Evolutionary conservation across 257 asterid genomes (phyloP), one percentile per base, ranked within the genome.

Genomic region (Parsonsia alboflavescens): DNA sequence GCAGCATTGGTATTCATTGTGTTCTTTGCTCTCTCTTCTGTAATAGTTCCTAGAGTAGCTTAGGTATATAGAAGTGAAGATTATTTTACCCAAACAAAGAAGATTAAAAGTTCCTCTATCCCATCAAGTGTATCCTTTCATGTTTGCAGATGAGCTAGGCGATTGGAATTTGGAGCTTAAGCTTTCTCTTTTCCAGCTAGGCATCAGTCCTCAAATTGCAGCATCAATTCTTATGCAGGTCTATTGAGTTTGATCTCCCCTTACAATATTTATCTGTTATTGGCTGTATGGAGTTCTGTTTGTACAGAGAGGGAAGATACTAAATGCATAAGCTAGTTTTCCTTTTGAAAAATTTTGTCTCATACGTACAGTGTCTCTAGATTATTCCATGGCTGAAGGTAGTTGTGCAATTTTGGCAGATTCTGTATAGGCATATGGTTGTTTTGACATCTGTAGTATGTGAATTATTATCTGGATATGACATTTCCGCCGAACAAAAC

Each of bases 211-310:
- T 83, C 98, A 95, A 75, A 95, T 95, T 74, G 99, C 85, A 28
- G 98, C 99, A 76, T 95, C 99, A 70, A 95, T 95, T 82, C 88
- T 92, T 59, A 92, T 92, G 98, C 98, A 95, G 99, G 98, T 89
- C 74, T 71, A 70, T 58, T 82, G 71, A 24, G 67, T 76, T 61
- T 76, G 63, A 76, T 63, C 10, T 74, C 45, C 57, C 8, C 2
- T 39, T 10, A 36, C 49, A 64, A 33, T 64, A 22, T 64, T 63
- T 36, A 15, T 16, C 42, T 16, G 13, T 64, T 13, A 33, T 63
- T 63, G 69, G 45, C 69, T 36, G 46, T 30, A 1, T 19, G 30
- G 26, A 19, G 49, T 36, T 65, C 44, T 65, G 30, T 39, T 2
- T 39, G 39, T 7, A 4, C 44, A 65, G 70, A 39, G 70, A 2